Evolutionary conservation across 495 filamentous ascomycete genomes (phyloP), one percentile per base, ranked within the genome.

Genomic region (Xanthoparmelia taractica): DNA sequence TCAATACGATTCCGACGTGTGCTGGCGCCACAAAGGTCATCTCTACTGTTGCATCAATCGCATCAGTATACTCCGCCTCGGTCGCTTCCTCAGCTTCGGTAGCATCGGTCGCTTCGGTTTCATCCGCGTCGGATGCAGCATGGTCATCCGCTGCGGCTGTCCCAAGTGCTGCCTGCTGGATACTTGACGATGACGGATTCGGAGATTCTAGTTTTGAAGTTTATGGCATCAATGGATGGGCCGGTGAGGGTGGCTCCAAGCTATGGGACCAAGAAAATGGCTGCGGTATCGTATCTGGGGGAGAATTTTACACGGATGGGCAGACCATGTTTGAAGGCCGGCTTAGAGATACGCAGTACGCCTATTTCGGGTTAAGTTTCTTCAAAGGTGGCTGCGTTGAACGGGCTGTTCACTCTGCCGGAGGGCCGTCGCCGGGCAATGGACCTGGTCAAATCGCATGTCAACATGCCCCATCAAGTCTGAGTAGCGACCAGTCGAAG

Each of bases 341-440:
- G 0, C 8, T 37, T 18, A 4, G 55, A 36, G 36, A 57, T 3
- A 57, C 55, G 8, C 55, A 57, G 36, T 23, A 34, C 55, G 55
- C 55, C n/a, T 57, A 57, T 36, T 57, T 57, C 31, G 33, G 31
- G 1, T 23, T 57, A 31, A 57, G 55, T 12, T 37, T 57, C 55
- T 57, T 57, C 55, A 57, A 57, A n/a, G 55, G 55, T 29, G 55
- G 55, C 55, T 57, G 55, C 55, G 55, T 57, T 1, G 55, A 57
- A 15, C 55, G 55, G 1, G 55, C 55, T n/a, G 55, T 57, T 18
- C 55, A 57, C 55, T 57, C 55, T 8, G 55, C 55, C 2, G 55
- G 55, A 0, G 55, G 55, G 4, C 55, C 55, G 20, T 11, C 55
- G 3, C 55, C 55, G 8, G 55, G 55, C 5, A 38, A 17, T 8